Percentiles rank a stretch among this genome's conserved stretches.
Evolutionary conservation across 2,329 filamentous ascomycete species (phyloP).

Genomic region (Malbranchea cinnamomea): DNA sequence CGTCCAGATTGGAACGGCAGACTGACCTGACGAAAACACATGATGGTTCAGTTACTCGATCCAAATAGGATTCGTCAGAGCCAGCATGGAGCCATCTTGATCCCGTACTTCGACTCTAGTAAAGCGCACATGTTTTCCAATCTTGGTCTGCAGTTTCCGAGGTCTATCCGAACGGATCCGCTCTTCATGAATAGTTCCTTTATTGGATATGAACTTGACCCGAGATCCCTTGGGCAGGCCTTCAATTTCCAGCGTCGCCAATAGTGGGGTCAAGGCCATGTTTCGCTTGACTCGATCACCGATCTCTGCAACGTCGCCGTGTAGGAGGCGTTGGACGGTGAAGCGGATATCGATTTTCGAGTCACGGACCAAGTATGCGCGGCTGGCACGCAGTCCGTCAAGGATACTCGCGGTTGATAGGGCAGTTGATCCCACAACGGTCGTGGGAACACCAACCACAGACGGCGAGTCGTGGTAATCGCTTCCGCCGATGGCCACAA

Average conservation of each 20-base stretch:
- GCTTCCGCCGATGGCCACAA: conserved; percentile 11
- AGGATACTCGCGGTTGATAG: conserved; percentile 11
- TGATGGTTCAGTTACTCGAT: too few species aligned
- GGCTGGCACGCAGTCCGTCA: conserved; percentile 8
- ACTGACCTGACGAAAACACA: neutral
- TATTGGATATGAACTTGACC: conserved; percentile 8
- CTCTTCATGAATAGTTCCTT: conserved; percentile 10
- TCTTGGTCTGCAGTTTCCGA: conserved; percentile 5
- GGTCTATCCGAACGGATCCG: conserved; percentile 2
- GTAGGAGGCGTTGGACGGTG: conserved; percentile 3
- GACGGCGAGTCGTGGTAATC: conserved; percentile 11
- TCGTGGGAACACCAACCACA: conserved; percentile 11
- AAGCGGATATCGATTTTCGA: conserved; percentile 11
- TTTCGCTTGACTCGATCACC: conserved; percentile 4
- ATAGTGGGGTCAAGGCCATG: neutral
- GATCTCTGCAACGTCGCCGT: conserved; percentile 3
- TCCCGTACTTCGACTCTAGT: conserved; percentile 11
- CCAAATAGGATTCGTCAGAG: conserved; percentile 12
- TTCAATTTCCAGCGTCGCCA: neutral
- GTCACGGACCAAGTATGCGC: conserved; percentile 11
- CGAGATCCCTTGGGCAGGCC: conserved; percentile 7
- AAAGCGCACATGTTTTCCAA: conserved; percentile 5
- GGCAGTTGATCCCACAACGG: conserved; percentile 9
- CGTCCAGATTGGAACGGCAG: neutral
- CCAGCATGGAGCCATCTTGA: conserved; percentile 7